Evolutionary conservation across 148 eudicot species (phyloP).

Genomic region (Linanthus parryae): DNA sequence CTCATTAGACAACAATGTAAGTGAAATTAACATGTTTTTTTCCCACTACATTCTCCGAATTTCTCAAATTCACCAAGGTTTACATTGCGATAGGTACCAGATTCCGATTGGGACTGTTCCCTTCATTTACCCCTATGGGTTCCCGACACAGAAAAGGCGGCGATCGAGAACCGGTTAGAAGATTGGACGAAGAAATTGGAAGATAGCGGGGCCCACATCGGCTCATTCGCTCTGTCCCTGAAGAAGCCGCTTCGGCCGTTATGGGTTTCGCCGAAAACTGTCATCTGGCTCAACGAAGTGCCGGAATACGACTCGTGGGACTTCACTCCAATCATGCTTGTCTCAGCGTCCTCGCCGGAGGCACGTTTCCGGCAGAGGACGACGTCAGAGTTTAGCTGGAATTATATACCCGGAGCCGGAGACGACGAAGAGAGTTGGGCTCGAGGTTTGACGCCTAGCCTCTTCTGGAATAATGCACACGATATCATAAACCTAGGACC

Average conservation of each 20-base stretch:
- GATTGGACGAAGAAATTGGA: conserved; percentile 59
- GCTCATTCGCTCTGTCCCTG: conserved; percentile 47
- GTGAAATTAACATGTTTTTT: no score
- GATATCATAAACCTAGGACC: conserved; percentile 77
- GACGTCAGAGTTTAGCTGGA: conserved; percentile 91
- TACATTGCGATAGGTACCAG: no score
- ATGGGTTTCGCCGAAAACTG: conserved; percentile 86
- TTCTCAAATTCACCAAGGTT: no score
- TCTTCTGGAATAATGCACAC: conserved; percentile 81
- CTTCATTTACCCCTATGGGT: conserved; percentile 96
- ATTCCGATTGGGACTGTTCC: conserved; percentile 67
- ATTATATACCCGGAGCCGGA: conserved; percentile 93
- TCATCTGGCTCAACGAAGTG: conserved; percentile 94
- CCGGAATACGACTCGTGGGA: conserved; percentile 91
- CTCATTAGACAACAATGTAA: conserved; percentile 27
- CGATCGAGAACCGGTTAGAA: conserved; percentile 63
- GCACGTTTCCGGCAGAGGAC: conserved; percentile 44
- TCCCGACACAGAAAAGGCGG: conserved; percentile 56
- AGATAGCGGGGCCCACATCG: conserved; percentile 86
- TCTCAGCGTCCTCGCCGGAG: conserved; percentile 67
- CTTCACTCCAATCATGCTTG: conserved; percentile 85
- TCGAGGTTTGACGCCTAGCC: conserved; percentile 67
- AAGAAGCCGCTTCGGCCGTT: conserved; percentile 86
- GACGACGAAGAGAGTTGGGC: conserved; percentile 99
- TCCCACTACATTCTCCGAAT: no score